Base-by-base conservation (phyloP, 2,329 filamentous ascomycete genomes). In the Scytalidium lignicola region DNA sequence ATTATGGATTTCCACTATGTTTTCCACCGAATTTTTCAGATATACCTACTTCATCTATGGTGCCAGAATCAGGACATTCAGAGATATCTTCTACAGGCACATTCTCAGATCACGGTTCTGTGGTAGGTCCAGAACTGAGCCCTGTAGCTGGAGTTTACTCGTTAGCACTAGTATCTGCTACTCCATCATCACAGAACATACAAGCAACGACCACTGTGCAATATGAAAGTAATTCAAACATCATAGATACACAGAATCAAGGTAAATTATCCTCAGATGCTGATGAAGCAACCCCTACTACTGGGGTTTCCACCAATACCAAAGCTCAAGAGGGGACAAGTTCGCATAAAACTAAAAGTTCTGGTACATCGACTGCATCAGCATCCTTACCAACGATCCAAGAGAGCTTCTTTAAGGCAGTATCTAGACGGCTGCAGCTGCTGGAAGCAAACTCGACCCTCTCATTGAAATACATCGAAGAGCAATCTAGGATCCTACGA, bases 361-460 rank as follows among this genome's bases (percentile, higher is more conserved):
- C 67, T 49, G 71, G 57, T 59, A 72, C 67, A 20, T 51, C 67
- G 21, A 70, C 73, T 8, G 62, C 74, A 1, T 65, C 75, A 7
- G 67, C 77, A 1, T 69, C 86, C 1, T 80, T 83, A 1, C 91
- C 92, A 2, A 90, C 91, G 0, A 93, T 95, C 1, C 93, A 99
- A 67, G 93, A 99, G 65, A 93, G 88, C 1, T 97, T 99, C 69
- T 99, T 96, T 78, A 97, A 97, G 66, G 89, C 90, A 3, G 86
- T 97, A 8, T 90, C 91, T 55, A 97, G 97, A 67, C 88, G 93
- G 1, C 77, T 99, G 3, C 88, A 92, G 56, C 84, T 91, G 59
- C 82, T 97, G 7, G 93, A 99, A 67, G 82, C 88, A 15, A 99
- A 97, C 65, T 90, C 91, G 10, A 95, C 92, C 0, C 75, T 97